Percentiles rank a stretch among this genome's conserved stretches.
phyloP scores from a whole-genome alignment of 2,329 filamentous ascomycete species.

The Parastagonospora nodorum region DNA sequence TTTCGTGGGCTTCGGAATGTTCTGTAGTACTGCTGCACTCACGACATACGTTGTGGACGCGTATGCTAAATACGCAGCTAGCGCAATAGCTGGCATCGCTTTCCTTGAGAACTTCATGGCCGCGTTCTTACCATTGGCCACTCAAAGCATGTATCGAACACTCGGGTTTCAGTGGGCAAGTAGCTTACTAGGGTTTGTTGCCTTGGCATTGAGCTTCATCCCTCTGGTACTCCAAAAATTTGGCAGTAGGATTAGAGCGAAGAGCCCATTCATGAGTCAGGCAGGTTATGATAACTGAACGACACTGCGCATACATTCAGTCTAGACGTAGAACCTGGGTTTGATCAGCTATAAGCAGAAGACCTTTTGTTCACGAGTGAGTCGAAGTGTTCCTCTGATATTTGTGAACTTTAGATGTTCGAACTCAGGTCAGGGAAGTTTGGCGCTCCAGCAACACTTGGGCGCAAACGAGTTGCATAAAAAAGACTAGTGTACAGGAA shows the following conservation, averaged over 20 bases:
- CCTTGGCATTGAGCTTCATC: slow-evolving; percentile 50
- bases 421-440: no score
- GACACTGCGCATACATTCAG: no score
- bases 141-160: slow-evolving; percentile 54
- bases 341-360: no score
- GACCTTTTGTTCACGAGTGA: no score
- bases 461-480: no score
- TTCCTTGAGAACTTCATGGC: slow-evolving; percentile 57
- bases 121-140: slow-evolving; percentile 55
- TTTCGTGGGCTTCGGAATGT: slow-evolving; percentile 57
- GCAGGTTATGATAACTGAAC: slow-evolving; percentile 16
- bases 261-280: slow-evolving; percentile 47
- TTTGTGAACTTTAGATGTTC: no score
- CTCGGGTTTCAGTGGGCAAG: slow-evolving; percentile 58
- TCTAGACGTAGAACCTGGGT: no score
- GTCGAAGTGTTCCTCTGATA: no score
- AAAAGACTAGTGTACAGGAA: no score
- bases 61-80: slow-evolving; percentile 57
- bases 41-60: slow-evolving; percentile 57
- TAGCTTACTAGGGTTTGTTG: slow-evolving; percentile 52
- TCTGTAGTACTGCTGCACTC: slow-evolving; percentile 52
- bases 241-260: slow-evolving; percentile 48
- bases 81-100: slow-evolving; percentile 55
- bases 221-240: slow-evolving; percentile 53
- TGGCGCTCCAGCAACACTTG: no score